Percentiles rank a stretch among this genome's conserved stretches.
phyloP scores from a whole-genome alignment of 345 rosid species.

The Murraya paniculata region DNA sequence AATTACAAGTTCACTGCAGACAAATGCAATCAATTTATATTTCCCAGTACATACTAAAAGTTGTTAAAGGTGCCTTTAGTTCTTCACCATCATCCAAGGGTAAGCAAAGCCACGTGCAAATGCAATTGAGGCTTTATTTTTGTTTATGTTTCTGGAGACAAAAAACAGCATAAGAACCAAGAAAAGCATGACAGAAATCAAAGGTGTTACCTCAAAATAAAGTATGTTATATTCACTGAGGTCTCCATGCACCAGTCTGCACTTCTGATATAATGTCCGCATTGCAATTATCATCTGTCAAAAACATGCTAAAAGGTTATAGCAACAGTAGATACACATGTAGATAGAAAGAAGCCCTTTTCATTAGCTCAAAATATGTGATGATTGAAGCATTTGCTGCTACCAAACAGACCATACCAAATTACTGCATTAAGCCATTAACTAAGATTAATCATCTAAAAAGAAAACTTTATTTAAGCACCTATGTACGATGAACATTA shows the following conservation, averaged over 20 bases:
- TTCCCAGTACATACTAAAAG: background rate
- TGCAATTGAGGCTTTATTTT: background rate
- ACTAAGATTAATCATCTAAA: background rate
- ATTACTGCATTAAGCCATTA: background rate
- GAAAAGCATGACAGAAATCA: constrained; percentile 7
- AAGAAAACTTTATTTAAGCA: background rate
- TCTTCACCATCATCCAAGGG: background rate
- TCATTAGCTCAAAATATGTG: background rate
- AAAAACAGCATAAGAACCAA: background rate
- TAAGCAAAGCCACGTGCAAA: background rate
- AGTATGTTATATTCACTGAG: constrained; percentile 97
- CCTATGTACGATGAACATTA: background rate
- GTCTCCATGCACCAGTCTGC: constrained; percentile 97
- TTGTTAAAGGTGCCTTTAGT: background rate
- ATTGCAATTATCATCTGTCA: constrained; percentile 73
- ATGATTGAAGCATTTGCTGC: background rate
- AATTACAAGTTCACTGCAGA: background rate
- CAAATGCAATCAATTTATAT: background rate
- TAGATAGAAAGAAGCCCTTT: background rate
- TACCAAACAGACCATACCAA: background rate
- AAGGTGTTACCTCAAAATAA: constrained; percentile 65
- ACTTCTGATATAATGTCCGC: constrained; percentile 83
- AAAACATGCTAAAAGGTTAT: constrained; percentile 14
- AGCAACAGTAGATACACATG: background rate
- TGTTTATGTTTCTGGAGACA: background rate